Evolutionary conservation across 2,329 filamentous ascomycete genomes (phyloP).

Genomic region (Dactylonectria estremocensis): DNA sequence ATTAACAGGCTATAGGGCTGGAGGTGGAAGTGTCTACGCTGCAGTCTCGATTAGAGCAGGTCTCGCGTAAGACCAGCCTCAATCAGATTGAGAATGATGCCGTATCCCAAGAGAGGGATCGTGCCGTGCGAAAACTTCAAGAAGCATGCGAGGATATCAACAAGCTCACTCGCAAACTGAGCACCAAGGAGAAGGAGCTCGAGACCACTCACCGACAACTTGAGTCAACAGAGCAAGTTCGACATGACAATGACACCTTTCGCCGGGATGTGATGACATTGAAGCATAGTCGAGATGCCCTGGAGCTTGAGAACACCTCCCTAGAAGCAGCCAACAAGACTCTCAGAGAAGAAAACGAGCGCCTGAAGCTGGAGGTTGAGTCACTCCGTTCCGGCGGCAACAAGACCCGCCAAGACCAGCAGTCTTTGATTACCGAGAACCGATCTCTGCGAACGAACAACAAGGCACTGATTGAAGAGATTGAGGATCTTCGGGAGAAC

Average conservation of each 20-base stretch:
- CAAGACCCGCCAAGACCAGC: constrained; percentile 59
- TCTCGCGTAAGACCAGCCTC: constrained; percentile 74
- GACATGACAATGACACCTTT: constrained; percentile 56
- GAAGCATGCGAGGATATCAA: constrained; percentile 73
- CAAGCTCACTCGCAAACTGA: constrained; percentile 62
- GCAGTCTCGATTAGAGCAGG: constrained; percentile 73
- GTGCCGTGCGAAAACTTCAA: constrained; percentile 73
- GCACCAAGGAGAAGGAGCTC: constrained; percentile 59
- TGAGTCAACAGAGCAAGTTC: constrained; percentile 58
- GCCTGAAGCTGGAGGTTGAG: constrained; percentile 58
- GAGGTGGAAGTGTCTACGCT: constrained; percentile 73
- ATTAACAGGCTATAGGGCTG: constrained; percentile 60
- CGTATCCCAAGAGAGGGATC: constrained; percentile 75
- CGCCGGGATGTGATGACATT: constrained; percentile 59
- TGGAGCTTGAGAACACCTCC: constrained; percentile 60
- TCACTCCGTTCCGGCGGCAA: constrained; percentile 61
- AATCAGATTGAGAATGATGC: constrained; percentile 75
- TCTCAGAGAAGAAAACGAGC: constrained; percentile 54
- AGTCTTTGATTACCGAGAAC: constrained; percentile 62
- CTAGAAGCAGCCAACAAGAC: constrained; percentile 59
- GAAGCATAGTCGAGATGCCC: constrained; percentile 55
- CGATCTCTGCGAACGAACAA: constrained; percentile 61
- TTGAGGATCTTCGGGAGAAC: constrained; percentile 60
- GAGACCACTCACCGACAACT: constrained; percentile 60
- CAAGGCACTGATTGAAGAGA: constrained; percentile 59